Conservation (phyloP, 352 stramenopile genomes). For the Elongisporangium anandrum region DNA sequence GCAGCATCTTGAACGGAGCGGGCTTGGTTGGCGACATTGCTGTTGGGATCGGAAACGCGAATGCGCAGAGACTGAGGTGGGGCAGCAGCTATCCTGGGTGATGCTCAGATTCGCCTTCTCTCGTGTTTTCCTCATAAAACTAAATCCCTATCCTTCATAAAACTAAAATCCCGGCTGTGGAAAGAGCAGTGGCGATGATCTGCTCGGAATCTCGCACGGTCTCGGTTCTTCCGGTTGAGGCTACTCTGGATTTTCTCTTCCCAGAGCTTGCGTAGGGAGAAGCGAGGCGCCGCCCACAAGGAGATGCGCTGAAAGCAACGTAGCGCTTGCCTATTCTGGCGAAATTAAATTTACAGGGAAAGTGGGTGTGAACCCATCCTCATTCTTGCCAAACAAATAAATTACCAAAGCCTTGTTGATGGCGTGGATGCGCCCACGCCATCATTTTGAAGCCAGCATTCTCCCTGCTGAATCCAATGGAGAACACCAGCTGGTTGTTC, state of each 20-base stretch:
- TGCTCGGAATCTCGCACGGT: neutral
- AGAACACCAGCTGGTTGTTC: neutral
- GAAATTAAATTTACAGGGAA: neutral
- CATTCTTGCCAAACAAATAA: neutral
- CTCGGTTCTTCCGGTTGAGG: no score
- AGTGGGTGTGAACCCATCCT: neutral
- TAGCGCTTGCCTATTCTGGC: neutral
- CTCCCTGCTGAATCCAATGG: neutral
- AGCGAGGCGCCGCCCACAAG: neutral
- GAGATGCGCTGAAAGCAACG: neutral
- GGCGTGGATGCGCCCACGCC: neutral
- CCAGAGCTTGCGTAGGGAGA: neutral
- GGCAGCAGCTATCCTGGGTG: neutral
- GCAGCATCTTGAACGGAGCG: constrained; percentile 30
- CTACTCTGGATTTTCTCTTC: neutral
- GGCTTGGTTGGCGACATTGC: neutral
- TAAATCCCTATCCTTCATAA: neutral
- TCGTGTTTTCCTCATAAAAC: neutral
- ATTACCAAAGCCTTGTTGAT: neutral
- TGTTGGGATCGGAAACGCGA: neutral
- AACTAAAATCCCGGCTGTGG: neutral
- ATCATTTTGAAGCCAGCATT: neutral
- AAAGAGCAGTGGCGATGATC: no score
- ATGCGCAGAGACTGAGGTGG: neutral
- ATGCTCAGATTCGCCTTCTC: neutral